Base-by-base conservation (phyloP, 2,329 filamentous ascomycete genomes). In the Parastagonospora nodorum region DNA sequence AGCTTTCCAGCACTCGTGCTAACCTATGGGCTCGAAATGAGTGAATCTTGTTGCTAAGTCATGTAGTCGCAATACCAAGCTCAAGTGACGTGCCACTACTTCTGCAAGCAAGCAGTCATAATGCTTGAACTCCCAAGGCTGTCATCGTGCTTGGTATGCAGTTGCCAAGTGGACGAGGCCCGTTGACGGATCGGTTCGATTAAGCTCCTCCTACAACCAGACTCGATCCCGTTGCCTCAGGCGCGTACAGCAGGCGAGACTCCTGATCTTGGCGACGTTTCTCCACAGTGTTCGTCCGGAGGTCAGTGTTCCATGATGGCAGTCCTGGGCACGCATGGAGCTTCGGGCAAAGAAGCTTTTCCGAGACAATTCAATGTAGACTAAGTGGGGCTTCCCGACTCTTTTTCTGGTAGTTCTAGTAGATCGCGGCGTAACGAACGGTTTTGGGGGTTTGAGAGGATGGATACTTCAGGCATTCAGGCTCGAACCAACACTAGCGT, bases 331-430 rank as follows among this genome's bases (percentile, higher is more conserved):
- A 24, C 19, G 58, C 63, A 52, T 58, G 55, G 59, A 67, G 66
- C 64, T 71, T 70, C 51, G 44, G 50, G 35, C 39, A 45, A 47
- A 57, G 49, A 73, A 71, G 68, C 68, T 69, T 47, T 30, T 51
- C 43, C 63, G 66, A 58, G 60, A 71, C 68, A 52, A 53, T 57
- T 50, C 40, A 42, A 66, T 71, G 50, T 66, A 57, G 51, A 40
- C 51, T 42, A 53, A 61, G 63, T 57, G 58, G 60, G 56, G 55
- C 16, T 31, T 40, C 15, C 50, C 31, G 54, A 65, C 61, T 59
- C 66, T 67, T 67, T 43, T 53, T 45, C 35, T 44, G 43, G 40
- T 38, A 31, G 37, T 38, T 27, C 28, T 41, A 43, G 38, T 51
- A 57, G 55, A 28, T 50, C 31, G 14, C 31, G 49, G 50, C 50